Evolutionary conservation across 495 filamentous ascomycete species (phyloP), one percentile per base, ranked within the genome.

Genomic region (Lasiosphaeris hirsuta): DNA sequence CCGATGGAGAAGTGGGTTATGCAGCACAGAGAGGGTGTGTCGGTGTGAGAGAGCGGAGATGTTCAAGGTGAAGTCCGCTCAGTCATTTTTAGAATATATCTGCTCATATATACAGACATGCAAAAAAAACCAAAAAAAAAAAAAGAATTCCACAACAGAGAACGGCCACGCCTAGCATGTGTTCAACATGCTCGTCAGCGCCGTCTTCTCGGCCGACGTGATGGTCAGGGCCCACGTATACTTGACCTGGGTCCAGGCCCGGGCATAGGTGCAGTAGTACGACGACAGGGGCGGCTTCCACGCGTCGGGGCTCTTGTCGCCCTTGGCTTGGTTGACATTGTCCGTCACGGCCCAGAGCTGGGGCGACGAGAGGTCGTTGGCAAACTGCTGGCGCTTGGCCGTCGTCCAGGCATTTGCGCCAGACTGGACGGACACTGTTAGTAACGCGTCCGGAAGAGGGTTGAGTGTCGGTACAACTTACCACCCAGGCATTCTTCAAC

Each of bases 241-340:
- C 80, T 92, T 90, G 40, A 92, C 86, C 54, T 76, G 75, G 10
- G 90, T 77, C 81, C 84, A 92, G 71, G 84, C 81, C 66, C 79
- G 76, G 6, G 87, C 87, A 57, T 92, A 92, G 0, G 81, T 87
- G 79, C 88, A 92, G 61, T 86, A 80, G 67, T 86, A 90, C n/a
- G 78, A 80, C 1, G 69, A 61, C 17, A 88, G 71, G 0, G 85
- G 80, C 8, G 88, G 88, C 77, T 90, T 86, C 88, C 88, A 92
- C 4, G 65, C 65, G 63, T 92, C 88, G 0, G 88, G 88, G 10
- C 81, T 81, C 57, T 77, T 75, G 63, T 89, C 87, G 9, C 87
- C 72, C 77, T 92, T 92, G 0, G 73, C 51, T 61, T 83, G 74
- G 70, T 92, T 92, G 39, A 90, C 85, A 51, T 82, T 85, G 59